These are phyloP conservation scores for Carex scoparia DNA, from an alignment of 176 grass and related monocot genomes.

Conservation along the genomic window DNA sequence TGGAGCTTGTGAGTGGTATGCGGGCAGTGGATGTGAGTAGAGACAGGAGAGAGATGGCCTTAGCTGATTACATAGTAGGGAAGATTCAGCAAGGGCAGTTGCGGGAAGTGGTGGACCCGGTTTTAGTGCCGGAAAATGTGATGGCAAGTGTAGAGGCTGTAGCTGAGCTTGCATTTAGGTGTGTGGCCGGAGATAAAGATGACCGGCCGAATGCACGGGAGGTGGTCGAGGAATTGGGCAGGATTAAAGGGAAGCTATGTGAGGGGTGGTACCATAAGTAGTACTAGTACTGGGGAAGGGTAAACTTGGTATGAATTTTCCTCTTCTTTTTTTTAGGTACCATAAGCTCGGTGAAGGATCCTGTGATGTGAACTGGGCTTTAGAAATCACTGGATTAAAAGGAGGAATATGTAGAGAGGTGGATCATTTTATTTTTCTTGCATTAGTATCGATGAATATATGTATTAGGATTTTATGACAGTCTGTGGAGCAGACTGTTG, in stretches of 20 bases:
- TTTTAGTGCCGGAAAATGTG: slow-evolving; percentile 46
- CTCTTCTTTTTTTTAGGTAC: not conserved
- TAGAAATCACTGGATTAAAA: not conserved
- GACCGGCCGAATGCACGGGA: slow-evolving; percentile 74
- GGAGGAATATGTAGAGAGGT: not conserved
- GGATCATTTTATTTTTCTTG: not conserved
- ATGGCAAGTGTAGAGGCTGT: slow-evolving; percentile 60
- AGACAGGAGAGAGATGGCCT: slow-evolving; percentile 71
- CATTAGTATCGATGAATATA: not conserved
- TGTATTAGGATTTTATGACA: not conserved
- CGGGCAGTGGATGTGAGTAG: slow-evolving; percentile 69
- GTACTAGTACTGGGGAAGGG: not conserved
- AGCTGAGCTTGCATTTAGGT: slow-evolving; percentile 87
- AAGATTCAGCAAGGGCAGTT: slow-evolving; percentile 91
- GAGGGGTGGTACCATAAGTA: not conserved
- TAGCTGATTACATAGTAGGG: slow-evolving; percentile 77
- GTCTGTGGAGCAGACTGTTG: not conserved
- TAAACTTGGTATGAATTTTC: not conserved
- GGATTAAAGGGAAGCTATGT: slow-evolving; percentile 50
- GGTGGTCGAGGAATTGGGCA: slow-evolving; percentile 58
- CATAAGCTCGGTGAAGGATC: not conserved
- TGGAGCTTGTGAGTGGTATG: slow-evolving; percentile 86
- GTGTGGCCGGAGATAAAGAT: slow-evolving; percentile 84
- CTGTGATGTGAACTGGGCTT: not conserved
- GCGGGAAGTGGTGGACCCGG: slow-evolving; percentile 67